Evolutionary conservation across 106 monocot genomes (phyloP), one percentile per base, ranked within the genome.

Genomic region (Acorus calamus): DNA sequence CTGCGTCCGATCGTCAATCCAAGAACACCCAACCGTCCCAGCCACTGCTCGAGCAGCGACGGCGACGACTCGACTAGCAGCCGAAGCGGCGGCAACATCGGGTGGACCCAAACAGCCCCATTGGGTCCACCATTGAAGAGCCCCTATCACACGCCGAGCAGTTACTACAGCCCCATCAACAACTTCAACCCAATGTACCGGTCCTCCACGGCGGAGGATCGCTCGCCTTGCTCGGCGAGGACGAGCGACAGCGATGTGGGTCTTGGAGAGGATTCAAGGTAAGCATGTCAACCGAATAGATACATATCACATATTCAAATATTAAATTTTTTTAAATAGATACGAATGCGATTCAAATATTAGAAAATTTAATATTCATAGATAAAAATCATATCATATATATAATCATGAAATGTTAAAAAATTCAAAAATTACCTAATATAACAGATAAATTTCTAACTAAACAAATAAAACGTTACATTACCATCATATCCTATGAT

Each of bases 111-210:
- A 28, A 28, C 28, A 28, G 28, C 28, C 28, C 1, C 28, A 28
- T 28, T 28, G 28, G 28, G 28, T 53, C 81, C 70, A 0, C 73
- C 64, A 43, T 46, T 73, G 50, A 79, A 67, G 66, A 72, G 62
- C 46, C 71, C 82, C 42, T 79, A 79, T 52, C 86, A 77, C 8
- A 83, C 79, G 10, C 83, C 77, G 8, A 80, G 74, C 57, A 83
- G 67, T 46, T 60, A 69, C 11, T 69, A 66, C 1, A 92, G 77
- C 58, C 77, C 83, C 4, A 64, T 67, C 0, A 73, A 52, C 44
- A 69, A 72, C 69, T 84, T 81, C 73, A 84, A 87, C 55, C 81
- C 84, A 9, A 78, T 79, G 3, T 92, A 81, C 50, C 81, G 71
- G 50, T 55, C 75, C 59, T 80, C 85, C 3, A 49, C 71, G 5